A percentile compares a stretch with the other conserved stretches of the same genome.
phyloP scores from a whole-genome alignment of 2,329 filamentous ascomycete species.

The Cladophialophora immunda region DNA sequence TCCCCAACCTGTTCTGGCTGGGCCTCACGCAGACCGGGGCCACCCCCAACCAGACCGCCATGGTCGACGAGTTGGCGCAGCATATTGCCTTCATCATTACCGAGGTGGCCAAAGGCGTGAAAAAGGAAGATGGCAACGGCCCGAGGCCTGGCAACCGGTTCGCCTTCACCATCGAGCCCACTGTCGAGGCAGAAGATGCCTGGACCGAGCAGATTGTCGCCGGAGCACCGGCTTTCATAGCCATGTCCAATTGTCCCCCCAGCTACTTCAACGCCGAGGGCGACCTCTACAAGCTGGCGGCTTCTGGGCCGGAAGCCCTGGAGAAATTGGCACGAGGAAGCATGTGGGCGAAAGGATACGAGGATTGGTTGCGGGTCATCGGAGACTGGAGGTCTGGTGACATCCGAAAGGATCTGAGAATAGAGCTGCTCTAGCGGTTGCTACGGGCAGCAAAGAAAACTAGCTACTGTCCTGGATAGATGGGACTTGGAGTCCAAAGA shows the following conservation, averaged over 20 bases:
- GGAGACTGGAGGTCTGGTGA: not conserved
- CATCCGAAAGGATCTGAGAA: not conserved
- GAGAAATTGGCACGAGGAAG: not conserved
- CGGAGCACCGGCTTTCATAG: slow-evolving; percentile 3
- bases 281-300: not conserved
- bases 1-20: slow-evolving; percentile 31
- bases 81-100: slow-evolving; percentile 30
- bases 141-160: not conserved
- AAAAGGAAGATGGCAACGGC: not conserved
- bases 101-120: not conserved
- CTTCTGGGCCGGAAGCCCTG: not conserved
- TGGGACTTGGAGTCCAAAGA: not conserved
- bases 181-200: slow-evolving; percentile 24
- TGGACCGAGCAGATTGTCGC: slow-evolving; percentile 29
- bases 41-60: slow-evolving; percentile 25
- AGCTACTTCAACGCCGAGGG: slow-evolving; percentile 31
- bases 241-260: not conserved
- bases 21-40: slow-evolving; percentile 22
- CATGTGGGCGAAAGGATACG: not conserved
- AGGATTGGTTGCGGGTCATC: not conserved
- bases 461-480: not conserved
- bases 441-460: not conserved
- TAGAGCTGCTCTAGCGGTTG: not conserved
- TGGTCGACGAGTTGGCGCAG: slow-evolving; percentile 25
- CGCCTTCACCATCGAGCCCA: slow-evolving; percentile 27